Conservation (phyloP, 805 yeast species). For the Crinitomyces ghanaensis region DNA sequence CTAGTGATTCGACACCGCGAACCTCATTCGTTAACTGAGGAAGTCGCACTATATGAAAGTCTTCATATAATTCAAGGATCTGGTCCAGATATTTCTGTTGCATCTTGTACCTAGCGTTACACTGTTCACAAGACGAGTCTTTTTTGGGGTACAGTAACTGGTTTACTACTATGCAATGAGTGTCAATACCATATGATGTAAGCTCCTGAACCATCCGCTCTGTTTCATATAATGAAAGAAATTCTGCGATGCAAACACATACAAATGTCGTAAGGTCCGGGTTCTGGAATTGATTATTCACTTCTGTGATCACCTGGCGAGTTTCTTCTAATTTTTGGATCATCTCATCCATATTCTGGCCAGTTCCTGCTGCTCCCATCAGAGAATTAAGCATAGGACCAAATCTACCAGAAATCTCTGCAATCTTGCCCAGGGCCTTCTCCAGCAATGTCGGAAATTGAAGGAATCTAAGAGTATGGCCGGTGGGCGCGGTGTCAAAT, state of each 20-base stretch:
- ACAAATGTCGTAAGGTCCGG: conserved; percentile 89
- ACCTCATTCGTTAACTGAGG: conserved; percentile 93
- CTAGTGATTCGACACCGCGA: conserved; percentile 80
- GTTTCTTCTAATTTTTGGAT: conserved; percentile 69
- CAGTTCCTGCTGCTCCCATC: conserved; percentile 43
- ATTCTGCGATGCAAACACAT: conserved; percentile 96
- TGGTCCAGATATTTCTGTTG: conserved; percentile 91
- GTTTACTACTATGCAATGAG: conserved; percentile 90
- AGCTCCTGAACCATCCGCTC: conserved; percentile 97
- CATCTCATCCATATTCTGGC: conserved; percentile 44
- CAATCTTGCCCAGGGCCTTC: conserved; percentile 74
- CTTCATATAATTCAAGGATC: conserved; percentile 93
- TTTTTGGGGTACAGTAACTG: conserved; percentile 77
- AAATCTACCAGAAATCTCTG: conserved; percentile 71
- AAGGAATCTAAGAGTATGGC: conserved; percentile 90
- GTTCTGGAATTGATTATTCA: conserved; percentile 87
- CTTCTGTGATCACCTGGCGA: conserved; percentile 71
- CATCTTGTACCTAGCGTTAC: conserved; percentile 89
- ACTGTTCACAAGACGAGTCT: conserved; percentile 70
- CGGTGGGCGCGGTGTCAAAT: conserved; percentile 99
- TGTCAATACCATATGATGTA: conserved; percentile 90
- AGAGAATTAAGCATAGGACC: conserved; percentile 82
- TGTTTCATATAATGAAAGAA: conserved; percentile 89
- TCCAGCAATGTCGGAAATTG: conserved; percentile 90
- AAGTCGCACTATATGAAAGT: conserved; percentile 90